Evolutionary conservation across 768 basidiomycete genomes (phyloP).

Genomic region (Symmetrospora coprosmae): DNA sequence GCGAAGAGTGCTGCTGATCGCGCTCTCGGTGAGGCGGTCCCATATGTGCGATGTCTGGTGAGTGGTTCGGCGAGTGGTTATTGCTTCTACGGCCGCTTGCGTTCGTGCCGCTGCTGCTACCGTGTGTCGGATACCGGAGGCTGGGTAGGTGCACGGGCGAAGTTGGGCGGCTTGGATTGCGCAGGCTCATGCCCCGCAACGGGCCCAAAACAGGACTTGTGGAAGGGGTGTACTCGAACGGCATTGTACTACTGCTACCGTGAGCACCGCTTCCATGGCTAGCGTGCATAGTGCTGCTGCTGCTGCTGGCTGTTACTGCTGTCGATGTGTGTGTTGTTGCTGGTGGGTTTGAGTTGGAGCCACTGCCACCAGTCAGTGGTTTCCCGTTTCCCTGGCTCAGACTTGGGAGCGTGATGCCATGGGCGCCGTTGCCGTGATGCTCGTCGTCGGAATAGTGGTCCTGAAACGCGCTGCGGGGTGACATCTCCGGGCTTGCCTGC

Average conservation of each 20-base stretch:
- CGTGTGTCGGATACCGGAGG: not conserved
- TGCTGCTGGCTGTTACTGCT: too few relatives aligned
- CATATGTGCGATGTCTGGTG: slow-evolving; percentile 19
- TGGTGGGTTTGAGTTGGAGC: too few relatives aligned
- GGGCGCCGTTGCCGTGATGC: too few relatives aligned
- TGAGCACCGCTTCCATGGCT: not conserved
- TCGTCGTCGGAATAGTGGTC: slow-evolving; percentile 12
- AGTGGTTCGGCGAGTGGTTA: not conserved
- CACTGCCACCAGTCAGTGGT: too few relatives aligned
- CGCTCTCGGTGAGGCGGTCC: not conserved
- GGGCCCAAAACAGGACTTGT: slow-evolving; percentile 10
- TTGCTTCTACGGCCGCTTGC: not conserved
- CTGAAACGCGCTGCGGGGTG: not conserved
- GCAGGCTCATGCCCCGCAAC: slow-evolving; percentile 14
- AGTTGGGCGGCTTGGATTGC: slow-evolving; percentile 4
- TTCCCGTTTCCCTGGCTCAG: too few relatives aligned
- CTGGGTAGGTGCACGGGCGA: slow-evolving; percentile 2
- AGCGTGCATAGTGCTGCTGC: too few relatives aligned
- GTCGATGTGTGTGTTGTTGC: too few relatives aligned
- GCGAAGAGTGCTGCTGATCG: not conserved
- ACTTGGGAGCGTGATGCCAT: too few relatives aligned
- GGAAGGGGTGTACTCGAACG: slow-evolving; percentile 14
- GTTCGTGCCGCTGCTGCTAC: not conserved
- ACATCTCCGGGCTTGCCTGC: slow-evolving; percentile 19
- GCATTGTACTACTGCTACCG: not conserved